Base-by-base conservation (phyloP, 1,284 basidiomycete species). In the Leccinum cinnamomeum region DNA sequence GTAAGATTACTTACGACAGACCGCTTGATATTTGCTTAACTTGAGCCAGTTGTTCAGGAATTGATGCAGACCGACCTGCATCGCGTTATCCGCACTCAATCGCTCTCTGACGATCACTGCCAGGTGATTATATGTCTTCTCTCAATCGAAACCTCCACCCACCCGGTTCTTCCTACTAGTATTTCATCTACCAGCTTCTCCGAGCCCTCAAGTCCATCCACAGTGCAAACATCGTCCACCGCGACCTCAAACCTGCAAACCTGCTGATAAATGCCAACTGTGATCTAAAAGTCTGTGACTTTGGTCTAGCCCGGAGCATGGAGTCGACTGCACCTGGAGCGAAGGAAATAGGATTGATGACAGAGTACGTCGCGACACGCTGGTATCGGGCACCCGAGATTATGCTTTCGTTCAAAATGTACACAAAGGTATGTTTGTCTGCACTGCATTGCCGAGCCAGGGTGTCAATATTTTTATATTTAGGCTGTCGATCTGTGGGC, bases 51-150 rank as follows among this genome's bases (percentile, higher is more conserved):
- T 66, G 90, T 97, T 66, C 92, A 94, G 75, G 93, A 95, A 75
- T 81, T 95, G 56, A 94, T 95, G 87, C 94, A 96, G 74, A 94
- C 91, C 2, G 92, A 95, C 73, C 79, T 96, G 71, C 94, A 96
- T 75, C 87, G 94, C 18, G 93, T 96, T 62, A 94, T 96, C 72
- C 84, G 94, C 53, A 95, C 92, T 2, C 94, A 95, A 72, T 87
- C 91, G 65, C 81, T 96, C 56, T 90, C 88, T 33, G 93, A 96
- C 72, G 95, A 97, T 76, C 95, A 95, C 71, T 94, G 89, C 73
- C 93, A 94, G 79, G 85, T 85, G 69, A 64, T 18, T 63, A 74
- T 60, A 6, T 44, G 51, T 51, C 46, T 48, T 55, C 46, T 28
- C 59, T 64, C n/a, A 53, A 28, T 50, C 20, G n/a, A 37, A 30